Conservation (phyloP, 495 filamentous ascomycete species). For the Entonaema liquescens region DNA sequence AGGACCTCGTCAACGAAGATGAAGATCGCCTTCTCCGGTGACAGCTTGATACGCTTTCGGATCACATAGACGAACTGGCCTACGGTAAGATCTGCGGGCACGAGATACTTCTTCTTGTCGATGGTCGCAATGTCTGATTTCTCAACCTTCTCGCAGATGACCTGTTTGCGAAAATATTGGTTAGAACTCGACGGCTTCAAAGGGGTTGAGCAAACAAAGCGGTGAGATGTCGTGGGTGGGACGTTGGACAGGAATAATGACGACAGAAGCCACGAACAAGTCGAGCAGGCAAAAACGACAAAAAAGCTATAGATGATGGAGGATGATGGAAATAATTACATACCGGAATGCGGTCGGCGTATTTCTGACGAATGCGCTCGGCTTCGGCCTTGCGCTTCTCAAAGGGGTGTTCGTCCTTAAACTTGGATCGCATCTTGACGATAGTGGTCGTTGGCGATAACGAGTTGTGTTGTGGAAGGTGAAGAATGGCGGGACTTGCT, state of each 20-base stretch:
- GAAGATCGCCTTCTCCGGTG: slow-evolving; percentile 99
- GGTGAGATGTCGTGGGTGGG: slow-evolving; percentile 13
- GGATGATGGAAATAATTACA: slow-evolving; percentile 50
- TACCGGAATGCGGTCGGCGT: slow-evolving; percentile 98
- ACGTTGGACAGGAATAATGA: slow-evolving; percentile 5
- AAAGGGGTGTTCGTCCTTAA: slow-evolving; percentile 99
- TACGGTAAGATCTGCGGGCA: slow-evolving; percentile 96
- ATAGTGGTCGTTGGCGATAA: slow-evolving; percentile 29
- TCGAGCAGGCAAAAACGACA: not conserved
- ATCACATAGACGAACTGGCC: slow-evolving; percentile 99
- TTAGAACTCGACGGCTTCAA: slow-evolving; percentile 6
- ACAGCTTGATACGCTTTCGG: slow-evolving; percentile 99
- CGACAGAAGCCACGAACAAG: not conserved
- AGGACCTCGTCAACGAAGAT: slow-evolving; percentile 99
- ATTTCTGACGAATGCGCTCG: slow-evolving; percentile 98
- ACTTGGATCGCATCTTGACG: slow-evolving; percentile 91
- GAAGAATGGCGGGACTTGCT: not conserved
- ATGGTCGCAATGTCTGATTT: slow-evolving; percentile 99
- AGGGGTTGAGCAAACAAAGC: slow-evolving; percentile 11
- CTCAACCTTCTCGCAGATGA: slow-evolving; percentile 99
- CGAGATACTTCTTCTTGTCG: slow-evolving; percentile 99
- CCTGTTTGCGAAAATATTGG: slow-evolving; percentile 59
- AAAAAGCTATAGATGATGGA: not conserved
- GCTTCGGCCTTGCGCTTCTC: slow-evolving; percentile 99
- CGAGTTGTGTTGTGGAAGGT: not conserved